Percentiles rank a stretch among this genome's conserved stretches.
These are phyloP conservation scores for Bretziella fagacearum DNA, from an alignment of 2,329 filamentous ascomycete species.

Conservation along the genomic window DNA sequence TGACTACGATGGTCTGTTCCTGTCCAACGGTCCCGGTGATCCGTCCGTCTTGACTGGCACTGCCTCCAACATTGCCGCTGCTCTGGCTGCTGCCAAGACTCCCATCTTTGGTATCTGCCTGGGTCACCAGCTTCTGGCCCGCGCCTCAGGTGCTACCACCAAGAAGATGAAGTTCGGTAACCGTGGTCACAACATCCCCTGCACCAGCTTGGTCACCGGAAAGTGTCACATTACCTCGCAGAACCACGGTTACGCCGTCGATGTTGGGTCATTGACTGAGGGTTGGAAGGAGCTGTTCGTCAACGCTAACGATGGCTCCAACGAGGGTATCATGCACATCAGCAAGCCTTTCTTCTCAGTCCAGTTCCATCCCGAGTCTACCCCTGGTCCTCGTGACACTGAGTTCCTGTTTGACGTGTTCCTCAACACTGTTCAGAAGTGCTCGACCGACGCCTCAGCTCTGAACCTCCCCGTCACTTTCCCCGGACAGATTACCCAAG, in stretches of 20 bases:
- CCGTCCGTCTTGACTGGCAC: constrained; percentile 70
- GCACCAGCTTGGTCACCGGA: constrained; percentile 86
- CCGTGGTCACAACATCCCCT: constrained; percentile 95
- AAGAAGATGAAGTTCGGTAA: constrained; percentile 99
- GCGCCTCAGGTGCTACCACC: constrained; percentile 71
- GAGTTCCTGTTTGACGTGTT: constrained; percentile 97
- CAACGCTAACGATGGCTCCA: constrained; percentile 95
- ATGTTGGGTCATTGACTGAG: constrained; percentile 53
- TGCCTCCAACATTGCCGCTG: constrained; percentile 59
- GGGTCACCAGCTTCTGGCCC: constrained; percentile 81
- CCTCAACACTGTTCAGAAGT: constrained; percentile 63
- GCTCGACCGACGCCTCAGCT: constrained; percentile 46
- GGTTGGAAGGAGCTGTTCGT: constrained; percentile 92
- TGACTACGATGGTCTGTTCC: constrained; percentile 89
- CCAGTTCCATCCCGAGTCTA: constrained; percentile 98
- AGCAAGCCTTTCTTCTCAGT: constrained; percentile 90
- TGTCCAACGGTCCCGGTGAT: constrained; percentile 95
- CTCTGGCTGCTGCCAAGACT: constrained; percentile 60
- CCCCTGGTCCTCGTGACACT: constrained; percentile 84
- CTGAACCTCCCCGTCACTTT: constrained; percentile 65
- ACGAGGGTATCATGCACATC: constrained; percentile 87
- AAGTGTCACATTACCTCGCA: constrained; percentile 98
- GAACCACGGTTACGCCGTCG: constrained; percentile 93
- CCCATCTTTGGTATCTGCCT: constrained; percentile 95
- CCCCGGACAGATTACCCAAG: constrained; percentile 62